Evolutionary conservation across 306 rosid species (phyloP).

Genomic region (Elaeagnus macrophylla): DNA sequence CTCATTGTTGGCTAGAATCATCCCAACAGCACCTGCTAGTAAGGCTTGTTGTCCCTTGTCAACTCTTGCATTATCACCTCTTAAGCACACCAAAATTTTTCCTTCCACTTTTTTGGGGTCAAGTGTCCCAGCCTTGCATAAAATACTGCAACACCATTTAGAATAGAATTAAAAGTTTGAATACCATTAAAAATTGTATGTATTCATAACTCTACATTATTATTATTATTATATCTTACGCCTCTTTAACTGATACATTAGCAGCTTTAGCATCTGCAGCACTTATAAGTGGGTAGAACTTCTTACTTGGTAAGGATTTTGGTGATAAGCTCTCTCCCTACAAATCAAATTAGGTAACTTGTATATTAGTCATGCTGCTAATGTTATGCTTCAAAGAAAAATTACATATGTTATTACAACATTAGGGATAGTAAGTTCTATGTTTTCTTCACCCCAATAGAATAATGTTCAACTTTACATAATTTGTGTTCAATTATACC

Average conservation of each 20-base stretch:
- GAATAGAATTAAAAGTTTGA: background rate
- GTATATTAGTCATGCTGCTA: background rate
- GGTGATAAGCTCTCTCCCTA: constrained; percentile 77
- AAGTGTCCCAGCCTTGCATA: constrained; percentile 71
- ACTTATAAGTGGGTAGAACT: constrained; percentile 42
- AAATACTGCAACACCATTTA: constrained; percentile 29
- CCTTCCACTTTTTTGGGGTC: constrained; percentile 78
- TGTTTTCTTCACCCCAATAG: too few relatives aligned
- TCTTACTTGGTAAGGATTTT: constrained; percentile 26
- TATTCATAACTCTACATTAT: background rate
- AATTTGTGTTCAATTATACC: too few relatives aligned
- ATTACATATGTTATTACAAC: too few relatives aligned
- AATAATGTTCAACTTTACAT: too few relatives aligned
- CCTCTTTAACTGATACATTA: constrained; percentile 42
- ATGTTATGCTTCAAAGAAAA: too few relatives aligned
- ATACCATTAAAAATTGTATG: background rate
- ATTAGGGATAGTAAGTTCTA: too few relatives aligned
- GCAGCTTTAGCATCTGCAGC: constrained; percentile 53
- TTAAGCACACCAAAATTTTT: constrained; percentile 66
- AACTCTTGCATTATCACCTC: constrained; percentile 76
- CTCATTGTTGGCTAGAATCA: constrained; percentile 67
- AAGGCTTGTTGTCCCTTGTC: constrained; percentile 80
- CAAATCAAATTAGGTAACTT: constrained; percentile 10
- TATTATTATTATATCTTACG: constrained; percentile 36
- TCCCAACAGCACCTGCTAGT: constrained; percentile 75